Conservation (phyloP, 495 filamentous ascomycete species). For the Tuber melanosporum region DNA sequence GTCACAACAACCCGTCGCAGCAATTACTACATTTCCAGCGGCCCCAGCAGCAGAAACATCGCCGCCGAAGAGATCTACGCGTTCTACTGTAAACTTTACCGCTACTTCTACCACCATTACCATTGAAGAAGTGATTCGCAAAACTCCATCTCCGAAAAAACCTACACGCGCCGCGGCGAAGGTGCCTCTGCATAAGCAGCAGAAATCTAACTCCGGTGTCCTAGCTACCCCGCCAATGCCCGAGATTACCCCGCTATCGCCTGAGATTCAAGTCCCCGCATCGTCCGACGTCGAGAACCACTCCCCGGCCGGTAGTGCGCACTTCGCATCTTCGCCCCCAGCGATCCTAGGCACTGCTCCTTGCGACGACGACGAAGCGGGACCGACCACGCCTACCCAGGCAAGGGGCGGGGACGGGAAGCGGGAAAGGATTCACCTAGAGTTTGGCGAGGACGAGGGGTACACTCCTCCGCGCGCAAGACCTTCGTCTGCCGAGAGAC, state of each 20-base stretch:
- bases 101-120: conserved; percentile 1
- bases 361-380: background rate
- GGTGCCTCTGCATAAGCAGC: conserved; percentile 8
- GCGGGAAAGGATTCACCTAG: conserved; percentile 16
- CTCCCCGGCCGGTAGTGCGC: conserved; percentile 9
- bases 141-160: conserved; percentile 18
- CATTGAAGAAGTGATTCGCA: background rate
- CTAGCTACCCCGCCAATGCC: background rate
- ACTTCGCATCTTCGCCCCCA: conserved; percentile 35
- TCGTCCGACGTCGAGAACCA: conserved; percentile 40
- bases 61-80: conserved; percentile 26
- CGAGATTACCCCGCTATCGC: conserved; percentile 7
- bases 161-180: conserved; percentile 13
- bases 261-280: conserved; percentile 30
- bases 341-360: conserved; percentile 21
- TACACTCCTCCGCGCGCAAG: conserved; percentile 31
- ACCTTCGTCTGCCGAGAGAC: conserved; percentile 29
- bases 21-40: background rate
- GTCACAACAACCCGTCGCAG: conserved; percentile 20
- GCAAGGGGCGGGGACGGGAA: background rate
- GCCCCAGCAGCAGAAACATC: background rate
- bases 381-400: background rate
- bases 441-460: conserved; percentile 32
- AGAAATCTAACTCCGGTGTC: conserved; percentile 5
- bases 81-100: conserved; percentile 9